These are phyloP conservation scores for Saxophila tyrrhenica DNA, from an alignment of 495 filamentous ascomycete species.

Conservation along the genomic window DNA sequence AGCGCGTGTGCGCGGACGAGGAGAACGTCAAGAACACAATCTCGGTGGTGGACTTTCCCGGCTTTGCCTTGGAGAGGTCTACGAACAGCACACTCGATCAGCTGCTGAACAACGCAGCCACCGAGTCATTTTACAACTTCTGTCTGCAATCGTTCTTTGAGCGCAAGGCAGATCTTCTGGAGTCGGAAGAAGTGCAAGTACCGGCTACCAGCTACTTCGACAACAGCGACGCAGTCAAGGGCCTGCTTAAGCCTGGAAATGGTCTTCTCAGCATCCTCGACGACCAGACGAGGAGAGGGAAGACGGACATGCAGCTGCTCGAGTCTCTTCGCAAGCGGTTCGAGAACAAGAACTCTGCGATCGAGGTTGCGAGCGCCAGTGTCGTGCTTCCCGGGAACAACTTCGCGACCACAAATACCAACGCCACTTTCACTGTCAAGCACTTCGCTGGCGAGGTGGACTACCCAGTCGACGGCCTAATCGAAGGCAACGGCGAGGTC, in stretches of 20 bases:
- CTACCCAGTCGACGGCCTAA: slow-evolving; percentile 69
- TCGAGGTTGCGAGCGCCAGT: slow-evolving; percentile 57
- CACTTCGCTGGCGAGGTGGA: slow-evolving; percentile 98
- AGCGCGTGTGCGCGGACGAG: slow-evolving; percentile 76
- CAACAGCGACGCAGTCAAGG: slow-evolving; percentile 86
- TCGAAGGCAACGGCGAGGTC: slow-evolving; percentile 92
- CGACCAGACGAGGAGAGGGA: slow-evolving; percentile 81
- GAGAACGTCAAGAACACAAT: slow-evolving; percentile 85
- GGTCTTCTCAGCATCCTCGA: slow-evolving; percentile 88
- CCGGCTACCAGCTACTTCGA: slow-evolving; percentile 93
- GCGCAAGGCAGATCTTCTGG: slow-evolving; percentile 76
- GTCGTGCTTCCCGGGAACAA: slow-evolving; percentile 65
- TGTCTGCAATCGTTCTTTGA: slow-evolving; percentile 94
- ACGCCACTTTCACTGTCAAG: slow-evolving; percentile 74
- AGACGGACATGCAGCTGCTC: slow-evolving; percentile 77
- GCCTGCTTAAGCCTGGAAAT: slow-evolving; percentile 81
- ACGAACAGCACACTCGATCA: slow-evolving; percentile 85
- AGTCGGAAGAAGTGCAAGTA: slow-evolving; percentile 82
- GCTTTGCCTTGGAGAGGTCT: slow-evolving; percentile 70
- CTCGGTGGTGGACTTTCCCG: slow-evolving; percentile 91
- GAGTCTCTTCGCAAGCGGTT: slow-evolving; percentile 87
- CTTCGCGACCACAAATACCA: slow-evolving; percentile 64
- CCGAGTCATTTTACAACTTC: slow-evolving; percentile 82
- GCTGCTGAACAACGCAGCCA: slow-evolving; percentile 86
- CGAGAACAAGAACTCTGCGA: slow-evolving; percentile 84